Evolutionary conservation across 2,329 filamentous ascomycete species (phyloP).

Genomic region (Alternaria tenuissima): DNA sequence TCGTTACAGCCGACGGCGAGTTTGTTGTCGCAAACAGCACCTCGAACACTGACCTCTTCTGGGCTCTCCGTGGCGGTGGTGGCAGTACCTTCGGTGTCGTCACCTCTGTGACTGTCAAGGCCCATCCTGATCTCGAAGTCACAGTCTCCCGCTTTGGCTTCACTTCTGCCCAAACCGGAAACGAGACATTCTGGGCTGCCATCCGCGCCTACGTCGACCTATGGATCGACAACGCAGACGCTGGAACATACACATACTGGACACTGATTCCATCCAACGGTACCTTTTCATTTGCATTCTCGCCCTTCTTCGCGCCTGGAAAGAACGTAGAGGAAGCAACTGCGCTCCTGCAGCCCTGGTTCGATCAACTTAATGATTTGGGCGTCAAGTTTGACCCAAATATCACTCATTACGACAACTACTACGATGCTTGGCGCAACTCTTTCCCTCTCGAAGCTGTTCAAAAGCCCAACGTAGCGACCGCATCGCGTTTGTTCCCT

Average conservation of each 20-base stretch:
- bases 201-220: constrained; percentile 41
- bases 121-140: constrained; percentile 44
- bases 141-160: constrained; percentile 46
- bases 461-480: constrained; percentile 44
- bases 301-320: constrained; percentile 46
- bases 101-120: constrained; percentile 46
- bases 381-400: constrained; percentile 45
- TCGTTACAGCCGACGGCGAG: constrained; percentile 44
- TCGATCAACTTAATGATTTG: constrained; percentile 38
- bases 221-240: constrained; percentile 48
- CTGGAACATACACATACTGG: constrained; percentile 48
- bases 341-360: constrained; percentile 44
- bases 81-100: constrained; percentile 48
- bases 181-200: constrained; percentile 49
- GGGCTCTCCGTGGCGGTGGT: constrained; percentile 48
- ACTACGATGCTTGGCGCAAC: constrained; percentile 44
- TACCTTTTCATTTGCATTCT: constrained; percentile 45
- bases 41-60: constrained; percentile 45
- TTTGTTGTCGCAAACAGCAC: constrained; percentile 43
- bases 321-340: constrained; percentile 42
- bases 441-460: constrained; percentile 49
- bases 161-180: constrained; percentile 38
- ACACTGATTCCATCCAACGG: constrained; percentile 44
- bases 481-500: constrained; percentile 46
- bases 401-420: constrained; percentile 44